Percentiles rank a stretch among this genome's conserved stretches.
Conservation (phyloP, 2,329 filamentous ascomycete species). For the Neonectria hederae region DNA sequence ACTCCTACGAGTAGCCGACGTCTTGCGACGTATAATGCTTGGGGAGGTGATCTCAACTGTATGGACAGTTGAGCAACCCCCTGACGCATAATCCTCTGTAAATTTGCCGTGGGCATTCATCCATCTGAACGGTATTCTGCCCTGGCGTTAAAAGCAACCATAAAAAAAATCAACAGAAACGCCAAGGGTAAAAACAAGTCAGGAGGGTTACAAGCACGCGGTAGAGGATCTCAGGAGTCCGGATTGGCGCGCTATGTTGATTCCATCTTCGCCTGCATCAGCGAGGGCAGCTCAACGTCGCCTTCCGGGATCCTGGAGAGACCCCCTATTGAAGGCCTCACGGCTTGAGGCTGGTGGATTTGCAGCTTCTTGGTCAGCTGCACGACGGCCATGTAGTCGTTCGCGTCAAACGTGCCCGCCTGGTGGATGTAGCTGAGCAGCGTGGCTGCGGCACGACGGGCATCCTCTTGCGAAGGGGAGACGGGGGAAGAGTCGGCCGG, state of each 20-base stretch:
- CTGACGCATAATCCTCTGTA: not conserved
- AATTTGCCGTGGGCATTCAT: not conserved
- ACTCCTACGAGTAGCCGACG: not conserved
- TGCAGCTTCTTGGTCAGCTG: slow-evolving; percentile 89
- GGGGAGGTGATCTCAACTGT: not conserved
- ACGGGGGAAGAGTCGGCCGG: slow-evolving; percentile 65
- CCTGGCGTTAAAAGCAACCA: slow-evolving; percentile 4
- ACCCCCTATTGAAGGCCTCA: slow-evolving; percentile 54
- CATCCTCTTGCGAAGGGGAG: slow-evolving; percentile 86
- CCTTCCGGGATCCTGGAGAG: slow-evolving; percentile 66
- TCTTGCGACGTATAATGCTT: slow-evolving; percentile 12
- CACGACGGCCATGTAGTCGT: slow-evolving; percentile 79
- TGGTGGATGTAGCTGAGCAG: slow-evolving; percentile 84
- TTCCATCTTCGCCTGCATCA: slow-evolving; percentile 44
- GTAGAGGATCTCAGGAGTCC: not conserved
- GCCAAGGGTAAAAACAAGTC: slow-evolving; percentile 22
- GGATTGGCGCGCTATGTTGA: slow-evolving; percentile 34
- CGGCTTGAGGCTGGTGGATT: slow-evolving; percentile 63
- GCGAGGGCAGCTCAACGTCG: slow-evolving; percentile 58
- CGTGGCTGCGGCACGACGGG: slow-evolving; percentile 80
- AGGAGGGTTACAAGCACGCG: slow-evolving; percentile 19
- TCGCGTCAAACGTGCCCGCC: slow-evolving; percentile 76
- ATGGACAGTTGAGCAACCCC: slow-evolving; percentile 4
- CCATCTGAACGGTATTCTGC: not conserved
- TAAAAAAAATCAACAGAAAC: slow-evolving; percentile 29